phyloP scores from a whole-genome alignment of 73 alveolate genomes.

The Paramecium sexaurelia region DNA sequence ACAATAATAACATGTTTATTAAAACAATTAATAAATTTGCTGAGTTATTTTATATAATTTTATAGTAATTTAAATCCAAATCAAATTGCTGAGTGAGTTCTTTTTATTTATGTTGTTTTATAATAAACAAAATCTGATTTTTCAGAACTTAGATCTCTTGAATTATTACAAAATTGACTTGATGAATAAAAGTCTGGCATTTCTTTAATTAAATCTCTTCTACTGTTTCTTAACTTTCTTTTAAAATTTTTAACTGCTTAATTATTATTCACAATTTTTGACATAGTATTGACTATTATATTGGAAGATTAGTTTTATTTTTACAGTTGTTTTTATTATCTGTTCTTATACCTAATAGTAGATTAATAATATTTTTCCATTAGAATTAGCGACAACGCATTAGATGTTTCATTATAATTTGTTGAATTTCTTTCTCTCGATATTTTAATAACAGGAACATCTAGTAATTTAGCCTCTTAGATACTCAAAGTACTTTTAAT shows the following conservation, averaged over 20 bases:
- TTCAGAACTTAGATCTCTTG: background rate
- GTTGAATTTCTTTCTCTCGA: background rate
- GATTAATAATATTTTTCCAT: constrained; percentile 33
- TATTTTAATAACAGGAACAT: background rate
- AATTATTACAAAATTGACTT: background rate
- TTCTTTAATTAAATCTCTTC: background rate
- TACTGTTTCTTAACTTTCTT: background rate
- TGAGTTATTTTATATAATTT: too few species aligned
- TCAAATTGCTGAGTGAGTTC: background rate
- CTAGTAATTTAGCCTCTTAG: background rate
- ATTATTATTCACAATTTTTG: background rate
- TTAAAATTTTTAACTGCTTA: constrained; percentile 5
- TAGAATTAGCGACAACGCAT: background rate
- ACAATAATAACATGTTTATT: too few species aligned
- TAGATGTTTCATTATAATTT: background rate
- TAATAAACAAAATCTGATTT: background rate
- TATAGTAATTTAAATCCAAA: too few species aligned
- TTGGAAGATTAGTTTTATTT: background rate
- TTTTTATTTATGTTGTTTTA: background rate
- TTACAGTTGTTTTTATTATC: background rate
- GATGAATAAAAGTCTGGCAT: background rate
- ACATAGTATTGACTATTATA: background rate
- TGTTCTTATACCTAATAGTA: background rate
- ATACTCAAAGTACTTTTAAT: background rate
- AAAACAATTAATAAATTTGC: too few species aligned